Conservation (phyloP, 768 basidiomycete genomes). For the Omphalotus guepiniiformis region DNA sequence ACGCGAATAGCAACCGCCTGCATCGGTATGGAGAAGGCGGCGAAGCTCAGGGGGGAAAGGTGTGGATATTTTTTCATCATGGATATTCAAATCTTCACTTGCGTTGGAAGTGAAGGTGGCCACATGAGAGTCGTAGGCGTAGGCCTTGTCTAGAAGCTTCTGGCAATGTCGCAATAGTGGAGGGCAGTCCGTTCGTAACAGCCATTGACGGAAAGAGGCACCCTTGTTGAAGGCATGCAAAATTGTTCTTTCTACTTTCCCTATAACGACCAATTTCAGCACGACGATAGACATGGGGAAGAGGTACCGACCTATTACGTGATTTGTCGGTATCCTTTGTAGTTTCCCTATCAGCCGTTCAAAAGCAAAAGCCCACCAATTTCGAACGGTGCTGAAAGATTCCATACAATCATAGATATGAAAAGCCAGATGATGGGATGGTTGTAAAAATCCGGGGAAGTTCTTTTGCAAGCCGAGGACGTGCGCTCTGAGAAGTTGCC, state of each 20-base stretch:
- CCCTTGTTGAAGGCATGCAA: constrained; percentile 15
- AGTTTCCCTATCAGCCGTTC: constrained; percentile 19
- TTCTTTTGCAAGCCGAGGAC: constrained; percentile 6
- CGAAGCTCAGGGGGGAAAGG: not conserved
- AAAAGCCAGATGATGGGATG: constrained; percentile 3
- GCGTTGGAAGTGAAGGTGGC: not conserved
- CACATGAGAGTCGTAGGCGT: not conserved
- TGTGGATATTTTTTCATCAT: not conserved
- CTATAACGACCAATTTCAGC: not conserved
- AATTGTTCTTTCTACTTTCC: constrained; percentile 11
- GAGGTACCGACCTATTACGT: constrained; percentile 15
- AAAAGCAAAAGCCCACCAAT: constrained; percentile 24
- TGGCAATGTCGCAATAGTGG: constrained; percentile 8
- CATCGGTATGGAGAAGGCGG: not conserved
- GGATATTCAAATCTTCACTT: not conserved
- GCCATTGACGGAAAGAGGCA: constrained; percentile 10
- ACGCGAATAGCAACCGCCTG: not conserved
- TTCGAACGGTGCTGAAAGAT: constrained; percentile 9
- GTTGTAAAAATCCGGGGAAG: constrained; percentile 10
- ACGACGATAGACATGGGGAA: not conserved
- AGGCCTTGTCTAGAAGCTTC: constrained; percentile 13
- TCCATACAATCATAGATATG: constrained; percentile 15
- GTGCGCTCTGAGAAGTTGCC: constrained; percentile 6
- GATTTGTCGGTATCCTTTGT: constrained; percentile 18
- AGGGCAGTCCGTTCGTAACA: constrained; percentile 9